phyloP scores from a whole-genome alignment of 345 rosid genomes.

The Sisymbrium altissimum region DNA sequence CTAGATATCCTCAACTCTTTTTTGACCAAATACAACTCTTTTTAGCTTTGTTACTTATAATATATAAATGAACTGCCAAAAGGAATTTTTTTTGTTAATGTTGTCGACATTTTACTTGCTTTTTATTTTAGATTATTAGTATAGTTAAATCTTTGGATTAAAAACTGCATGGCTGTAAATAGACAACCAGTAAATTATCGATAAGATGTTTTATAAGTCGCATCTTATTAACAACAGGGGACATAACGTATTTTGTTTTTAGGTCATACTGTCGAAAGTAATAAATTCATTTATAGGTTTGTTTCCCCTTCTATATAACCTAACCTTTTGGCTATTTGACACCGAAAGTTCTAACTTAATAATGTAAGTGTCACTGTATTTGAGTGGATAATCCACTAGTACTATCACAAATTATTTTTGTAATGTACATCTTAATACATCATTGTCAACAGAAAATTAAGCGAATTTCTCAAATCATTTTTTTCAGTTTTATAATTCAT shows the following conservation, averaged over 20 bases:
- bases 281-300: too few species aligned
- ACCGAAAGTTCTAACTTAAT: conserved; percentile 3
- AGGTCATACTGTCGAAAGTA: background rate
- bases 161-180: background rate
- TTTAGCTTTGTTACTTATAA: background rate
- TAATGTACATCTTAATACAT: background rate
- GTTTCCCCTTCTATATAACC: background rate
- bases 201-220: background rate
- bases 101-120: background rate
- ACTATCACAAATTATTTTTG: background rate
- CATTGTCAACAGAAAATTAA: background rate
- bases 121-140: background rate
- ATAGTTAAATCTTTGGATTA: background rate
- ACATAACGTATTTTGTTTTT: background rate
- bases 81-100: background rate
- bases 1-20: background rate
- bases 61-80: background rate
- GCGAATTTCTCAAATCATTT: too few species aligned
- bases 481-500: too few species aligned
- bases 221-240: background rate
- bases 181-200: background rate
- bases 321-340: background rate
- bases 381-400: conserved; percentile 2
- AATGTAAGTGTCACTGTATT: background rate
- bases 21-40: background rate